Conservation (phyloP, 352 stramenopile species). For the Globisporangium apiculatum region DNA sequence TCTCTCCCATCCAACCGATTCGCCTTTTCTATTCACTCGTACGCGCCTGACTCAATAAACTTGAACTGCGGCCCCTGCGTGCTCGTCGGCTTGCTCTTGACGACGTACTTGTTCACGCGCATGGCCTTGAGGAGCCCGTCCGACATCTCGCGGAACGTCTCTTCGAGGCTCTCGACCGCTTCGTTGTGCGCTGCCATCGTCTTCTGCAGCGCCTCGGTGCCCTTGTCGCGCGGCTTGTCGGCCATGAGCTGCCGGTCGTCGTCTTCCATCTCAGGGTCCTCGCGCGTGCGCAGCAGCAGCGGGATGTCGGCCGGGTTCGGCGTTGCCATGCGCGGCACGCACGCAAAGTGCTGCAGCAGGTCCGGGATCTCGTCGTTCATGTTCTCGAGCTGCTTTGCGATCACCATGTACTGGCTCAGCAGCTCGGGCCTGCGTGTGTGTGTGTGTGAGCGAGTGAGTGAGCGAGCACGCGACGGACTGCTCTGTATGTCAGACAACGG, state of each 20-base stretch:
- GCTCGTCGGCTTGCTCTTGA: constrained; percentile 69
- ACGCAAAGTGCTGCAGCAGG: constrained; percentile 80
- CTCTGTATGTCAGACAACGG: not conserved
- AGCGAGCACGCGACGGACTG: not conserved
- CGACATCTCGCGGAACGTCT: constrained; percentile 81
- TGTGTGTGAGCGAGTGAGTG: not conserved
- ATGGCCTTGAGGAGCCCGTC: constrained; percentile 79
- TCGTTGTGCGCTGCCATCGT: constrained; percentile 63
- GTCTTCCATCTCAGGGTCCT: constrained; percentile 83
- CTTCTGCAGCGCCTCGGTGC: constrained; percentile 57
- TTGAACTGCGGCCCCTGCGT: constrained; percentile 79
- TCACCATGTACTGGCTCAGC: constrained; percentile 82
- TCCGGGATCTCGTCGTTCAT: constrained; percentile 86
- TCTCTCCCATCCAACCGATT: too few relatives aligned
- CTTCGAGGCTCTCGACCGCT: constrained; percentile 66
- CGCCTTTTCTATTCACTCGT: constrained; percentile 17
- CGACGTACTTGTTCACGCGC: constrained; percentile 80
- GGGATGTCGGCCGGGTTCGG: constrained; percentile 73
- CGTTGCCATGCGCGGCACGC: constrained; percentile 75
- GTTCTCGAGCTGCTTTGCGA: constrained; percentile 84
- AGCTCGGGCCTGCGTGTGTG: constrained; percentile 52
- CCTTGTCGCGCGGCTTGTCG: constrained; percentile 63
- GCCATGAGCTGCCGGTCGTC: constrained; percentile 66
- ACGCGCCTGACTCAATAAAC: constrained; percentile 81
- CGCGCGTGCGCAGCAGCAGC: constrained; percentile 68